Base-by-base conservation (phyloP, 257 asterid species). In the Paulownia fortunei region DNA sequence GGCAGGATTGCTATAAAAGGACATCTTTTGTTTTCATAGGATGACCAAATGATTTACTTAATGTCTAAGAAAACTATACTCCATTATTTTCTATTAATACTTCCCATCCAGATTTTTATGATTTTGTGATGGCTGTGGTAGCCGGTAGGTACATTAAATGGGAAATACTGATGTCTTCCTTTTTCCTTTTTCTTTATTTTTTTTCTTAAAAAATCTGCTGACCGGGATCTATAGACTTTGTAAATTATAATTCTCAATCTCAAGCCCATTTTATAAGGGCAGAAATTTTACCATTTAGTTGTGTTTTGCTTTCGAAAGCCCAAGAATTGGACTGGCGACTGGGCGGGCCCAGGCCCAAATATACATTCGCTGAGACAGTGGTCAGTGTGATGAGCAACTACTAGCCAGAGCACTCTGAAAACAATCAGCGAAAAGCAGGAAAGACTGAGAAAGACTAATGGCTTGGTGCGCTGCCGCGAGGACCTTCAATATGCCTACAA, bases 381-480 rank as follows among this genome's bases (percentile, higher is more conserved):
- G n/a, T n/a, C n/a, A n/a, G n/a, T n/a, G n/a, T n/a, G 2, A 42
- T 1, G 55, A 49, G 55, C 15, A 16, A 21, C 19, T 49, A 16
- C 23, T 16, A 49, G 8, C 21, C 6, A 3, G 6, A 15, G 21
- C 55, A n/a, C 19, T 49, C 19, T 49, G 23, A 16, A 56, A 56
- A 5, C 21, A 61, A 16, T 1, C 13, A 9, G 42, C 19, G 0
- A 26, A 32, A 7, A 27, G 21, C n/a, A 26, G 6, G 23, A 6
- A 61, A 61, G 44, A 67, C 58, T 24, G 19, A 44, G 70, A n/a
- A 18, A 18, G 32, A 55, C 21, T 32, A 36, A 89, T 89, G 94
- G 82, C 89, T 81, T 89, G 89, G 90, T 76, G 70, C 80, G 78
- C 83, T 77, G 78, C 83, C 79, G 77, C 89, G 42, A 89, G 86